Base-by-base conservation (phyloP, 75 land plant species). In the Pinus albicaulis region DNA sequence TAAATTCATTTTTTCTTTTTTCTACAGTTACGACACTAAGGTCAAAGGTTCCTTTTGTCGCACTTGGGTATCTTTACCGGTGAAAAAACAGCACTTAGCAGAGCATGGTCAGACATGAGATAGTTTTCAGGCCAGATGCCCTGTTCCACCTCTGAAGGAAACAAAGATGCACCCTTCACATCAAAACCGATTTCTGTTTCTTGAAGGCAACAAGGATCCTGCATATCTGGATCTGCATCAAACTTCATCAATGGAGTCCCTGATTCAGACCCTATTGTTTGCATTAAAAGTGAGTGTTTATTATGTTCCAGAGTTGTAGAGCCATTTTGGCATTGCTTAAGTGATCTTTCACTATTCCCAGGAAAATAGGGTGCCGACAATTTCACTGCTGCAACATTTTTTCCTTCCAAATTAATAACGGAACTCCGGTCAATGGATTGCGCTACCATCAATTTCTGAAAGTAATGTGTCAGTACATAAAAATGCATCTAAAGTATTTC, bases 91-190 rank as follows among this genome's bases (percentile, higher is more conserved):
- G 57, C 83, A 48, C 83, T 78, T 44, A 82, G 55, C 7, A 75
- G 76, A 31, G 83, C 83, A 82, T 82, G 83, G 59, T 82, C 83
- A 56, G 83, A 82, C 76, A 82, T 73, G 6, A 53, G 57, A 55
- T 80, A 82, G 57, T 73, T 66, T 34, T 82, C 83, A n/a, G 83
- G 83, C 83, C 83, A 82, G 53, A 76, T 58, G 14, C 82, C 83
- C 76, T 80, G 83, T 44, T 82, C 83, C 12, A 82, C 83, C 71
- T 80, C 82, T 12, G 83, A 82, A 36, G 83, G 83, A 79, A 62
- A 78, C 28, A 82, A 56, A 60, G 66, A 73, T 12, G 83, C 83
- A 25, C 64, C 68, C 62, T 78, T 62, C 58, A 82, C 83, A 16
- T 72, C 56, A 19, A 82, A 59, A 23, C 60, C 82, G 12, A 73